Conservation (phyloP, 768 basidiomycete species). For the Cyclocybe aegerita region DNA sequence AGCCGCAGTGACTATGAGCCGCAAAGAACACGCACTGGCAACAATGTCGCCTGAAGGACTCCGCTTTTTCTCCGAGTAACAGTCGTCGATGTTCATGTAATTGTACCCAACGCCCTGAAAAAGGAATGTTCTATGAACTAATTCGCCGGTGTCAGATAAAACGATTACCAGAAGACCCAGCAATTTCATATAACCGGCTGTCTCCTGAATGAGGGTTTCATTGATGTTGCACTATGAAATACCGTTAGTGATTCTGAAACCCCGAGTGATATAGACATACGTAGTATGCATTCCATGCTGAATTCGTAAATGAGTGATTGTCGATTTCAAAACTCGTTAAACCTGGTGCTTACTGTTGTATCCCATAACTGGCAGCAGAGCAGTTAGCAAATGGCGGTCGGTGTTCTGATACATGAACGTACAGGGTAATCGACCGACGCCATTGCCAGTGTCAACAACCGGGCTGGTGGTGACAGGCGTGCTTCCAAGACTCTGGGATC, state of each 20-base stretch:
- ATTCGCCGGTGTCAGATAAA: background rate
- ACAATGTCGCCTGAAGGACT: slow-evolving; percentile 53
- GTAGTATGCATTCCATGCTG: slow-evolving; percentile 66
- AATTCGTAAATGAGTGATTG: background rate
- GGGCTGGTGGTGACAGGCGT: background rate
- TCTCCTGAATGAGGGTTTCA: slow-evolving; percentile 49
- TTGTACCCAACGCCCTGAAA: slow-evolving; percentile 56
- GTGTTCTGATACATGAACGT: slow-evolving; percentile 2
- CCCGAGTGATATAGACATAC: slow-evolving; percentile 28
- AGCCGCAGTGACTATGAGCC: background rate
- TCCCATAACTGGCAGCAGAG: slow-evolving; percentile 43
- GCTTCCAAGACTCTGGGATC: slow-evolving; percentile 8
- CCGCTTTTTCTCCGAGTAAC: slow-evolving; percentile 60
- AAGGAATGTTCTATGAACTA: background rate
- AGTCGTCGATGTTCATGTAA: slow-evolving; percentile 64
- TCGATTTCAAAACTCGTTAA: background rate
- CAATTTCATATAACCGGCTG: slow-evolving; percentile 47
- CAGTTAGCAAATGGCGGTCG: background rate
- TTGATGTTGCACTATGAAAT: slow-evolving; percentile 53
- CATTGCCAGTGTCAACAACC: slow-evolving; percentile 5
- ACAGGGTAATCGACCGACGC: slow-evolving; percentile 29
- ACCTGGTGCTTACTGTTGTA: slow-evolving; percentile 48
- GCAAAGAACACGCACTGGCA: slow-evolving; percentile 38
- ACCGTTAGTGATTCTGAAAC: background rate
- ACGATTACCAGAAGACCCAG: slow-evolving; percentile 47